Conservation (phyloP, 176 grass and related monocot genomes). For the Poa pratensis region DNA sequence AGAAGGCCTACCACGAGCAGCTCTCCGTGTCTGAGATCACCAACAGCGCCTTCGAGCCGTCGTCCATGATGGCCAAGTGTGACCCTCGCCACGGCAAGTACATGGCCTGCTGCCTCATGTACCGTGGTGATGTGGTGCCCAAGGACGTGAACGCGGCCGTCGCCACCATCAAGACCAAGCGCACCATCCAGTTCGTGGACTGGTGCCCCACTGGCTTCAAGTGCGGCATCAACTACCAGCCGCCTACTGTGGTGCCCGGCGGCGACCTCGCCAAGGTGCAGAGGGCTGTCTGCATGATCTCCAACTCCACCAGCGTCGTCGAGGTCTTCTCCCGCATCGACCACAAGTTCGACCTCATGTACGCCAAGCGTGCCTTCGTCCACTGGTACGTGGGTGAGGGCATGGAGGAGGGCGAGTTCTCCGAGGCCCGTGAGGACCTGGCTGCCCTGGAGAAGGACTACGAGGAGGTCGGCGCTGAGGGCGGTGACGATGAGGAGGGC, state of each 20-base stretch:
- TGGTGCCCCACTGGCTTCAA: conserved; percentile 93
- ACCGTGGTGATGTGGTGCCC: conserved; percentile 84
- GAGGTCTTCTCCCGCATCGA: conserved; percentile 87
- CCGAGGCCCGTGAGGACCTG: conserved; percentile 52
- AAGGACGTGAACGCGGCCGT: conserved; percentile 86
- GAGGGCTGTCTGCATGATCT: conserved; percentile 88
- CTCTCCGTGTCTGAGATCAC: conserved; percentile 85
- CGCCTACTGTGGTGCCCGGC: conserved; percentile 69
- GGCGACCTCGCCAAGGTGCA: conserved; percentile 86
- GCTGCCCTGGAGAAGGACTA: conserved; percentile 56
- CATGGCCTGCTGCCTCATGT: conserved; percentile 94
- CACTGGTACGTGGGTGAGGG: conserved; percentile 56
- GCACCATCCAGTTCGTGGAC: conserved; percentile 88
- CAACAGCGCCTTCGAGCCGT: conserved; percentile 83
- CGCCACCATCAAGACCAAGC: conserved; percentile 84
- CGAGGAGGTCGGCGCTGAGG: conserved; percentile 47
- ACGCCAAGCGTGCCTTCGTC: conserved; percentile 71
- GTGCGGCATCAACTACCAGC: conserved; percentile 91
- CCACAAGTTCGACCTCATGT: conserved; percentile 93
- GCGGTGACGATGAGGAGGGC: conserved; percentile 15
- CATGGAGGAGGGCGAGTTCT: conserved; percentile 57
- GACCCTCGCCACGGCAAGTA: conserved; percentile 76
- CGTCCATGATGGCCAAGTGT: conserved; percentile 90
- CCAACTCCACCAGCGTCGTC: conserved; percentile 82
- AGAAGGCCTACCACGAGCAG: conserved; percentile 85